Base-by-base conservation (phyloP, 805 yeast species). In the Candida maris region DNA sequence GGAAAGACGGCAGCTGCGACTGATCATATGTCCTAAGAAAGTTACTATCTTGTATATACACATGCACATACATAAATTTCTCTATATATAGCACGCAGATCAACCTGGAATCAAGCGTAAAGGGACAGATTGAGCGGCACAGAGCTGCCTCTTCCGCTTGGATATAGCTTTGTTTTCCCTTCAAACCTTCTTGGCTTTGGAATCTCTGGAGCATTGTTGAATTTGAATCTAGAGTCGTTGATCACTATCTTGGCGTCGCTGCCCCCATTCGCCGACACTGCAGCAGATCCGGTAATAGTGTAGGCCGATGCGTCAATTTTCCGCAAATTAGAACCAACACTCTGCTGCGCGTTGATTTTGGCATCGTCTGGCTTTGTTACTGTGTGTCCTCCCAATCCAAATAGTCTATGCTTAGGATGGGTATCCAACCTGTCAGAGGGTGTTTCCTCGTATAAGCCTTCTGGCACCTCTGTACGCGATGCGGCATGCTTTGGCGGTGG, bases 101-200 rank as follows among this genome's bases (percentile, higher is more conserved):
- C 15, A 12, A n/a, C n/a, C n/a, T n/a, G n/a, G 13, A 3, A 27
- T 41, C 29, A 46, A 8, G 34, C 38, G 25, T 42, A 52, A 10
- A 62, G 35, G 13, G 70, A 58, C 37, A 89, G 65, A 48, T 85
- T 78, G 44, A 89, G 64, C 1, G 97, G 97, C 24, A 89, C 93
- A 22, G 95, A 85, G 19, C 88, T 77, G 3, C 97, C 97, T 49
- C 96, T 73, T 10, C 97, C 97, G 62, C 96, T 85, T 13, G 97
- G 96, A 63, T 93, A 93, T 46, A 88, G 65, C 57, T 91, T 88
- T 40, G 73, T 73, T 31, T 71, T 72, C 3, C 80, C 84, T 35
- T 74, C 78, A 53, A 84, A 87, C 33, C 74, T 71, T 47, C 97
- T 71, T n/a, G 98, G 97, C 48, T 77, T 78, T 0, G 98, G 97